Evolutionary conservation across 495 filamentous ascomycete genomes (phyloP), one percentile per base, ranked within the genome.

Genomic region (Penicillium ochrochloron): DNA sequence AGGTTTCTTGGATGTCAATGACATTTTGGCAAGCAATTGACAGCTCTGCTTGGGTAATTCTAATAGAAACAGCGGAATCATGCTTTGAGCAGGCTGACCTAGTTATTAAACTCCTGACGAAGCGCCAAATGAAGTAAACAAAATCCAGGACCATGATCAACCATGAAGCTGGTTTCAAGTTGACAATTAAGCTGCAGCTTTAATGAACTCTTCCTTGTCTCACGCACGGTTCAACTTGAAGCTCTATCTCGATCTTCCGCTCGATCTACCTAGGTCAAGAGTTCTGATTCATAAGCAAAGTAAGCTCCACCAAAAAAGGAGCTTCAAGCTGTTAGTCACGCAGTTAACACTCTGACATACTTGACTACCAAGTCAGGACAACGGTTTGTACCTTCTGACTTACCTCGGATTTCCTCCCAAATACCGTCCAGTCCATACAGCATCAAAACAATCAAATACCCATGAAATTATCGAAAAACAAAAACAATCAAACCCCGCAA

Each of bases 401-500:
- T 10, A 4, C 19, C 44, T 44, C n/a, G 25, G 1, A 12, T 23
- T 48, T 7, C 44, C 2, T 25, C 44, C 10, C 3, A 11, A 25
- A 48, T 48, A 48, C 44, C 23, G 19, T 10, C 10, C 3, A 48
- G 0, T 4, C 19, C 44, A 48, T 42, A 58, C 37, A 44, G 23
- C 9, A 17, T 19, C 23, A 29, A 37, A 44, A 37, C 21, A 33
- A 44, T 12, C 21, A 25, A 25, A 25, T 5, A 19, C 3, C 44
- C 21, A 25, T 19, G 12, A 48, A 48, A 48, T 19, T n/a, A 29
- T 29, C 15, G 39, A 57, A 25, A 57, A 57, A 39, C 33, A 57
- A 37, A 57, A 57, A 57, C 21, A 25, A 57, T 41, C 2, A 15
- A 27, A 37, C 35, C 54, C 33, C 54, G 54, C 35, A 57, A 39